A percentile compares a stretch with the other conserved stretches of the same genome.
Evolutionary conservation across 2,329 filamentous ascomycete genomes (phyloP).

Genomic region (Tolypocladium tundrense): DNA sequence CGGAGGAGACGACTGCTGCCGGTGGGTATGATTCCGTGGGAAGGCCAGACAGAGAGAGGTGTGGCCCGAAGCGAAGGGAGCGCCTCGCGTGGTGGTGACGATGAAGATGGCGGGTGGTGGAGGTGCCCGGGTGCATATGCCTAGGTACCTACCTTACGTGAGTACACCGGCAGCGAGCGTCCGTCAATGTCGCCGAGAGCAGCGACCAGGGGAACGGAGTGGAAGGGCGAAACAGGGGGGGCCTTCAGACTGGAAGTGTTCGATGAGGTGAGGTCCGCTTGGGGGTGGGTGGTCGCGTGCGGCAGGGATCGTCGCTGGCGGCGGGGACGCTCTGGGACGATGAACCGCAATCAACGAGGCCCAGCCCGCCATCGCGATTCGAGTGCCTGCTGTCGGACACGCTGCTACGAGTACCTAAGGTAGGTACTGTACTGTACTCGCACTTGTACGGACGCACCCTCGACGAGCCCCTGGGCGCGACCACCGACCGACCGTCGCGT

Average conservation of each 20-base stretch:
- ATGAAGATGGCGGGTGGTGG: background rate
- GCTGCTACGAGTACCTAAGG: too few species aligned
- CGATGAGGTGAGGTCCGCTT: background rate
- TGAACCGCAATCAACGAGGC: background rate
- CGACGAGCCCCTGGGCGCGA: too few species aligned
- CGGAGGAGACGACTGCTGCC: background rate
- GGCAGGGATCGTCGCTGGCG: constrained; percentile 11
- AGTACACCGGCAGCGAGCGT: background rate
- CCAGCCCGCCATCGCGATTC: too few species aligned
- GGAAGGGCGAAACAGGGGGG: background rate
- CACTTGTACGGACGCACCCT: too few species aligned
- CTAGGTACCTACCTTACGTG: too few species aligned
- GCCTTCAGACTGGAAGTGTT: background rate
- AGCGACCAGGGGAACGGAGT: background rate
- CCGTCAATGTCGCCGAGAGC: background rate
- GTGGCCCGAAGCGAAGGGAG: background rate
- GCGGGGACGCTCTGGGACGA: background rate
- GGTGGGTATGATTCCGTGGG: background rate
- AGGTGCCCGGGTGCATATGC: background rate
- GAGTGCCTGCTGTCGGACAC: too few species aligned
- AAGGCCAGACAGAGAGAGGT: background rate
- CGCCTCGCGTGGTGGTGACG: background rate
- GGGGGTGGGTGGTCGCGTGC: constrained; percentile 7
- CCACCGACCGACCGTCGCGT: too few species aligned
- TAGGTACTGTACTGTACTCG: too few species aligned